Percentiles rank a stretch among this genome's conserved stretches.
Evolutionary conservation across 2,329 filamentous ascomycete species (phyloP).

Genomic region (Cytospora schulzeri): DNA sequence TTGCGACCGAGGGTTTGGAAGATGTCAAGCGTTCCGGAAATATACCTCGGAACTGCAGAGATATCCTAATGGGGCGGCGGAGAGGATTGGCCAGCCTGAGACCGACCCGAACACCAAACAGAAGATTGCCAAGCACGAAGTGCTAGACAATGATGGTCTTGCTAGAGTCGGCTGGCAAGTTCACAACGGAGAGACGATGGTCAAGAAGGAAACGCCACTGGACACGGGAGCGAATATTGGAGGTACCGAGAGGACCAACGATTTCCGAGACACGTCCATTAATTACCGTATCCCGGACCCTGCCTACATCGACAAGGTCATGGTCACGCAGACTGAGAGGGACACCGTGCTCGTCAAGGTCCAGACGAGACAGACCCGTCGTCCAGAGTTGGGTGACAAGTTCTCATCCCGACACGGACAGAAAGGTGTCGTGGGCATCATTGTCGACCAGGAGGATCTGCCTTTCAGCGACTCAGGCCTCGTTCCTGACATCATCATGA

Average conservation of each 20-base stretch:
- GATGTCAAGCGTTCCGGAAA: slow-evolving; percentile 98
- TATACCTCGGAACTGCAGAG: slow-evolving; percentile 83
- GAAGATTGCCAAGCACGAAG: slow-evolving; percentile 67
- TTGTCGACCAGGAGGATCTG: slow-evolving; percentile 95
- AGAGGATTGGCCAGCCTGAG: slow-evolving; percentile 65
- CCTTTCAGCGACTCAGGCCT: slow-evolving; percentile 91
- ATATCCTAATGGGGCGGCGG: slow-evolving; percentile 78
- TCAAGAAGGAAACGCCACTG: slow-evolving; percentile 85
- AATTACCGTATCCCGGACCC: slow-evolving; percentile 84
- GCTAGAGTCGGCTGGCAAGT: slow-evolving; percentile 84
- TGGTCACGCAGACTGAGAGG: slow-evolving; percentile 86
- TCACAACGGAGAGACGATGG: slow-evolving; percentile 77
- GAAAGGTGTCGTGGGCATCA: slow-evolving; percentile 96
- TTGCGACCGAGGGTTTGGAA: slow-evolving; percentile 89
- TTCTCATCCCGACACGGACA: slow-evolving; percentile 98
- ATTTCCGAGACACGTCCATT: slow-evolving; percentile 68
- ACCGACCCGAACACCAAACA: slow-evolving; percentile 63
- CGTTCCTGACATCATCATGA: slow-evolving; percentile 99
- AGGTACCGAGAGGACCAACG: slow-evolving; percentile 65
- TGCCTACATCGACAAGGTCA: slow-evolving; percentile 93
- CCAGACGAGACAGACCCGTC: slow-evolving; percentile 91
- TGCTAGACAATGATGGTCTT: slow-evolving; percentile 83
- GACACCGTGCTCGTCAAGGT: slow-evolving; percentile 90
- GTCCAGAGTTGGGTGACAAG: slow-evolving; percentile 95
- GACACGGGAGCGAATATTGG: slow-evolving; percentile 75